Percentiles rank a stretch among this genome's conserved stretches.
These are phyloP conservation scores for Rhynchospora tenuis DNA, from an alignment of 176 grass and related monocot species.

Conservation along the genomic window DNA sequence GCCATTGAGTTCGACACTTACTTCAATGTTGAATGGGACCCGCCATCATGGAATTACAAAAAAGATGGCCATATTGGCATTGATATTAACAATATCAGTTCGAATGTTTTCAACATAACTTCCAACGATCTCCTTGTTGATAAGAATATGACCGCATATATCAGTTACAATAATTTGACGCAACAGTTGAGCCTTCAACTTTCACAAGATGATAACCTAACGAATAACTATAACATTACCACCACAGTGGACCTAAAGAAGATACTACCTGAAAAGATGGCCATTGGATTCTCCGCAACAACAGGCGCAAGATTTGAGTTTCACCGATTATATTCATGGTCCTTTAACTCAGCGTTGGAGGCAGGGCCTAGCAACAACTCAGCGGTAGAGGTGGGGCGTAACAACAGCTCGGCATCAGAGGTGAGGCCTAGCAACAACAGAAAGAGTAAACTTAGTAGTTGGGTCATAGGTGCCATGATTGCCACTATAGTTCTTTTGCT, in stretches of 20 bases:
- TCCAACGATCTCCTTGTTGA: conserved; percentile 10
- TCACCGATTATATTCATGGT: conserved; percentile 38
- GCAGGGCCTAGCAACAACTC: not conserved
- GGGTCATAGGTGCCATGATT: not conserved
- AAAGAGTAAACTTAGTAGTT: not conserved
- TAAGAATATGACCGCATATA: conserved; percentile 5
- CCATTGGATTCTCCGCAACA: conserved; percentile 44
- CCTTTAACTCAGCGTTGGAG: conserved; percentile 31
- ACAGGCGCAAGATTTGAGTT: conserved; percentile 28
- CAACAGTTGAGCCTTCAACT: conserved; percentile 12
- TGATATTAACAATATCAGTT: conserved; percentile 20
- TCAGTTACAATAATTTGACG: conserved; percentile 14
- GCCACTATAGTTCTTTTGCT: not conserved
- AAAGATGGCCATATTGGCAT: conserved; percentile 26
- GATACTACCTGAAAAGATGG: conserved; percentile 28
- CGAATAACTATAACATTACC: not conserved
- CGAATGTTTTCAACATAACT: not conserved
- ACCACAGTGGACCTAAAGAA: conserved; percentile 29
- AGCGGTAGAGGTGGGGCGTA: not conserved
- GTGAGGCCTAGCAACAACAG: not conserved
- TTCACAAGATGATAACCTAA: not conserved
- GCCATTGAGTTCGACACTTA: conserved; percentile 34
- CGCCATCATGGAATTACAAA: too few species aligned
- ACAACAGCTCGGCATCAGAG: not conserved
- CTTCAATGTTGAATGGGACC: not conserved